Conservation (phyloP, 139 green algal genomes). For the Ettlia oleoabundans region DNA sequence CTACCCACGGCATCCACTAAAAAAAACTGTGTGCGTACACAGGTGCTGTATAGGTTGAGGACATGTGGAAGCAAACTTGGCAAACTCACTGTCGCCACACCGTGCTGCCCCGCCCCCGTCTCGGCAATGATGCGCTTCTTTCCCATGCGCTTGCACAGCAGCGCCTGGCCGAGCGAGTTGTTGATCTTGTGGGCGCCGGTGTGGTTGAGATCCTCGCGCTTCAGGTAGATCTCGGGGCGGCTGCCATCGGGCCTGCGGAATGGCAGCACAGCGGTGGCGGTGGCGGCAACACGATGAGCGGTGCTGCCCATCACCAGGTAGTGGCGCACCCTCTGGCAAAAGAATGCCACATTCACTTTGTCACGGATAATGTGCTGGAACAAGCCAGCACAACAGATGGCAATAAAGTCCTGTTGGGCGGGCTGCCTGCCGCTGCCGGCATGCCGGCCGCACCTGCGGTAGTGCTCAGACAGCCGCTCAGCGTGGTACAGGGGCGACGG, state of each 20-base stretch:
- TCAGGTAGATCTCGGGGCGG: conserved; percentile 94
- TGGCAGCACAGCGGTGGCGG: neutral
- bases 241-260: conserved; percentile 62
- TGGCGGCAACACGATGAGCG: no score
- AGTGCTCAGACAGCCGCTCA: conserved; percentile 90
- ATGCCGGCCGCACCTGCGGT: conserved; percentile 63
- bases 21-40: no score
- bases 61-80: neutral
- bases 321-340: no score
- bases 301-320: no score
- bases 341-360: no score
- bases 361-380: no score
- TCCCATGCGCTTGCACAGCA: conserved; percentile 92
- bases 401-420: neutral
- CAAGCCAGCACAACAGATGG: no score
- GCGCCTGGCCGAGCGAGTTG: conserved; percentile 96
- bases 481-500: conserved; percentile 95
- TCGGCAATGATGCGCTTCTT: conserved; percentile 99
- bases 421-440: no score
- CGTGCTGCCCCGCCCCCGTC: conserved; percentile 98
- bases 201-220: conserved; percentile 99
- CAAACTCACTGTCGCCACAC: conserved; percentile 89
- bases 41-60: no score
- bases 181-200: conserved; percentile 99
- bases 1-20: no score